Conservation (phyloP, 495 filamentous ascomycete species). For the Pyrenopolyporus hunteri region DNA sequence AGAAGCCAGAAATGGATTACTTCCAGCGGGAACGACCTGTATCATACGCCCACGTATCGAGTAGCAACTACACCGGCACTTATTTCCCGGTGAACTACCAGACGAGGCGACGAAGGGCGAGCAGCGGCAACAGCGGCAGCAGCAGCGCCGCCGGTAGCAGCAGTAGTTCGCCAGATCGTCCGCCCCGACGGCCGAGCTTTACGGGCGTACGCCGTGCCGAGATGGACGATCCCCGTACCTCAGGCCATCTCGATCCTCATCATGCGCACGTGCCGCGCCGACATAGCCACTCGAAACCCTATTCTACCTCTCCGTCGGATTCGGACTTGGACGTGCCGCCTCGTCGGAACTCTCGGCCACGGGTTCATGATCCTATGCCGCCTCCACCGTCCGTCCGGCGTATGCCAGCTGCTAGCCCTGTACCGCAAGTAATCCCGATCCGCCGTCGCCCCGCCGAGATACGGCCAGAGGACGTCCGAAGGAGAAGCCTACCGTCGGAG, state of each 20-base stretch:
- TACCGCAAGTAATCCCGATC: constrained; percentile 18
- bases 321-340: constrained; percentile 35
- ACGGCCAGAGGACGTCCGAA: constrained; percentile 36
- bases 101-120: constrained; percentile 24
- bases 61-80: constrained; percentile 30
- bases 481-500: constrained; percentile 36
- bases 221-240: constrained; percentile 24
- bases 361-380: constrained; percentile 25
- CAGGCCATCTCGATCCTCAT: constrained; percentile 37
- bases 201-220: constrained; percentile 38
- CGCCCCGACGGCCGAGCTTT: constrained; percentile 37
- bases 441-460: constrained; percentile 36
- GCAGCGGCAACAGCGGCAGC: constrained; percentile 15
- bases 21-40: constrained; percentile 40
- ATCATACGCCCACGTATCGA: constrained; percentile 38
- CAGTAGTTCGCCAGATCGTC: constrained; percentile 34
- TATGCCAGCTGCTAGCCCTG: constrained; percentile 28
- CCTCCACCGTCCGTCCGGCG: constrained; percentile 38
- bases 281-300: constrained; percentile 41
- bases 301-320: constrained; percentile 23
- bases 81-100: constrained; percentile 18
- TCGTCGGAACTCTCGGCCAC: constrained; percentile 20
- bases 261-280: constrained; percentile 31
- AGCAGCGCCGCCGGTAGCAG: constrained; percentile 27
- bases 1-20: constrained; percentile 40